These are phyloP conservation scores for Rehmannia glutinosa DNA, from an alignment of 257 asterid species.

Conservation along the genomic window DNA sequence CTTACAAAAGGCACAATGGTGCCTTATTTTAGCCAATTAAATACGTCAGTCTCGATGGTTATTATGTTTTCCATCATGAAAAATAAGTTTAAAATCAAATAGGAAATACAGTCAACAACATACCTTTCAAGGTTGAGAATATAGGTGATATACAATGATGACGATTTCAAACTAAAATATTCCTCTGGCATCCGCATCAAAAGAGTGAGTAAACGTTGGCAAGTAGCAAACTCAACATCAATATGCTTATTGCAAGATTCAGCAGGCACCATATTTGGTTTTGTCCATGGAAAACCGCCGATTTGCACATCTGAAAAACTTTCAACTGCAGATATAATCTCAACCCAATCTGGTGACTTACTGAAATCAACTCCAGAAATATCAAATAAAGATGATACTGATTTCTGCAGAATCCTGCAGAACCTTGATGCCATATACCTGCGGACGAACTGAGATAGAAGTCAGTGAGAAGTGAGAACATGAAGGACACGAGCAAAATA, in stretches of 20 bases:
- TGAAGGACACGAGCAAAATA: conserved; percentile 5
- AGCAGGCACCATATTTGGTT: conserved; percentile 26
- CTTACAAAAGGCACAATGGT: not conserved
- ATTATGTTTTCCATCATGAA: conserved; percentile 9
- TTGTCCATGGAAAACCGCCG: conserved; percentile 18
- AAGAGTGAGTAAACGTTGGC: conserved; percentile 52
- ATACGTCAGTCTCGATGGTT: not conserved
- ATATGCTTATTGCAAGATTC: conserved; percentile 30
- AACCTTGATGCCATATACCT: conserved; percentile 73
- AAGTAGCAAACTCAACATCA: conserved; percentile 37
- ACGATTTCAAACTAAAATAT: conserved; percentile 52
- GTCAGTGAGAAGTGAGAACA: conserved; percentile 40
- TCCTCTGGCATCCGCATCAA: conserved; percentile 79
- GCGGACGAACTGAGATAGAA: conserved; percentile 61
- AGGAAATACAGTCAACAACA: conserved; percentile 6
- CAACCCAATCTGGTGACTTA: conserved; percentile 54
- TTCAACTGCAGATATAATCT: conserved; percentile 41
- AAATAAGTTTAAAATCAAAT: conserved; percentile 9
- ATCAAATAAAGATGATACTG: conserved; percentile 47
- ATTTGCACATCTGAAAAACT: conserved; percentile 24
- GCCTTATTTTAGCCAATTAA: conserved; percentile 5
- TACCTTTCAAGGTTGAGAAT: conserved; percentile 93
- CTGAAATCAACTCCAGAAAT: conserved; percentile 48
- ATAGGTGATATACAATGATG: conserved; percentile 45
- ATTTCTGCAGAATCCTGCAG: conserved; percentile 61